Conservation (phyloP, 192 early-diverging fungal genomes). For the Mortierella alpina region DNA sequence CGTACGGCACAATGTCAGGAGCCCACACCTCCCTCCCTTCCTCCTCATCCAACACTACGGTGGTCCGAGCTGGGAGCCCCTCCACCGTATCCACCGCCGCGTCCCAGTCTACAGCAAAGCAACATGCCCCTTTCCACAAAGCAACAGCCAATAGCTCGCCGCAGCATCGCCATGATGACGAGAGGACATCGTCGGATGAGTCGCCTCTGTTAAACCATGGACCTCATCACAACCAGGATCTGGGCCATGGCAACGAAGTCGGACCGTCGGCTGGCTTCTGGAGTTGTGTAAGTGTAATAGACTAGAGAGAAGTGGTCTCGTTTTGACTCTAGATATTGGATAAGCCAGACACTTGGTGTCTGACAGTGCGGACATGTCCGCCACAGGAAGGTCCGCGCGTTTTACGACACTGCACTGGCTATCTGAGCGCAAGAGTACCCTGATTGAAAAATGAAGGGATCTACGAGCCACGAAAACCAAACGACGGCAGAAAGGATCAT, state of each 20-base stretch:
- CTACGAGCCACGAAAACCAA: too few species aligned
- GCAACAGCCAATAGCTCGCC: background rate
- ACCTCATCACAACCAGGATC: constrained; percentile 30
- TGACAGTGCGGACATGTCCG: too few species aligned
- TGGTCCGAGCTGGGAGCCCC: background rate
- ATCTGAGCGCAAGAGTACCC: too few species aligned
- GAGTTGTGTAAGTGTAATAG: constrained; percentile 40
- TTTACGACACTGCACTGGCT: too few species aligned
- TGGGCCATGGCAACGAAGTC: constrained; percentile 47
- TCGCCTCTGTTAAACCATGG: constrained; percentile 50
- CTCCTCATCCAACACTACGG: constrained; percentile 8
- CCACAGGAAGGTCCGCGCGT: too few species aligned
- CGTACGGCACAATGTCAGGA: constrained; percentile 36
- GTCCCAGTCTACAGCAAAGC: background rate
- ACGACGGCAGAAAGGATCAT: too few species aligned
- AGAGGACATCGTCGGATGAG: constrained; percentile 28
- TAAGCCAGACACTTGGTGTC: too few species aligned
- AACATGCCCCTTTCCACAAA: background rate
- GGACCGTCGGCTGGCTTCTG: constrained; percentile 51
- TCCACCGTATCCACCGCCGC: background rate
- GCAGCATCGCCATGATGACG: background rate
- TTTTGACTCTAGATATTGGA: too few species aligned
- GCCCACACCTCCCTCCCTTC: constrained; percentile 19
- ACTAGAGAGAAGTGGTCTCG: too few species aligned
- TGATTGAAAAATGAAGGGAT: too few species aligned